Percentiles rank a stretch among this genome's conserved stretches.
These are phyloP conservation scores for Aspergillus bertholletiae DNA, from an alignment of 495 filamentous ascomycete genomes.

Conservation along the genomic window DNA sequence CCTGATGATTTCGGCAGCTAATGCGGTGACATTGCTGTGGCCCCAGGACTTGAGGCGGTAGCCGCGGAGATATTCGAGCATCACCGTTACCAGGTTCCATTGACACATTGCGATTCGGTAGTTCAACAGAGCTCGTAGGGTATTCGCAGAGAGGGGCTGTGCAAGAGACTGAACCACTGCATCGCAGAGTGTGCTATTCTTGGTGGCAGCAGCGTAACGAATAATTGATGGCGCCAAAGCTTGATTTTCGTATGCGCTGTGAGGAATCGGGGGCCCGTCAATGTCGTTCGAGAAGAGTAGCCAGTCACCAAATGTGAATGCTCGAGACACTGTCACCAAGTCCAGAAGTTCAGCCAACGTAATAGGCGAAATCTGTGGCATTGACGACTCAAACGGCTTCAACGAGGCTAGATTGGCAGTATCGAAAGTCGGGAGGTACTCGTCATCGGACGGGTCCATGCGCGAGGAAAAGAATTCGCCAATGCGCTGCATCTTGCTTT, in stretches of 20 bases:
- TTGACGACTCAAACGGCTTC: slow-evolving; percentile 26
- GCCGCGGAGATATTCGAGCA: slow-evolving; percentile 41
- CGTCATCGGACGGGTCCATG: slow-evolving; percentile 12
- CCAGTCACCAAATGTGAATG: slow-evolving; percentile 51
- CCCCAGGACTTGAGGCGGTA: slow-evolving; percentile 42
- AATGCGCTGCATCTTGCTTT: slow-evolving; percentile 38
- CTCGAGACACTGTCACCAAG: slow-evolving; percentile 42
- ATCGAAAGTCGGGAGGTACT: slow-evolving; percentile 17
- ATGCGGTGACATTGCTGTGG: slow-evolving; percentile 40
- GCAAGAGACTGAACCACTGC: slow-evolving; percentile 36
- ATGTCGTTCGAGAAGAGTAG: slow-evolving; percentile 52
- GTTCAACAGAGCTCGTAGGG: slow-evolving; percentile 48
- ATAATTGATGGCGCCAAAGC: slow-evolving; percentile 53
- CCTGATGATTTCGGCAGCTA: slow-evolving; percentile 41
- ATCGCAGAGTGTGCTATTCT: slow-evolving; percentile 43
- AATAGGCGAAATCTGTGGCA: slow-evolving; percentile 43
- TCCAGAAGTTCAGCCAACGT: slow-evolving; percentile 52
- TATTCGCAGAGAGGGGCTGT: slow-evolving; percentile 37
- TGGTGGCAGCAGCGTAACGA: slow-evolving; percentile 52
- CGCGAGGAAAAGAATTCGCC: slow-evolving; percentile 31
- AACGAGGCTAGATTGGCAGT: slow-evolving; percentile 11
- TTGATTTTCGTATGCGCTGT: slow-evolving; percentile 42
- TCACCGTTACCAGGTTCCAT: slow-evolving; percentile 45
- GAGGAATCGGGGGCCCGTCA: slow-evolving; percentile 54
- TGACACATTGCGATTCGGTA: slow-evolving; percentile 42